A percentile compares a stretch with the other conserved stretches of the same genome.
phyloP scores from a whole-genome alignment of 345 rosid genomes.

The Acer saccharum region DNA sequence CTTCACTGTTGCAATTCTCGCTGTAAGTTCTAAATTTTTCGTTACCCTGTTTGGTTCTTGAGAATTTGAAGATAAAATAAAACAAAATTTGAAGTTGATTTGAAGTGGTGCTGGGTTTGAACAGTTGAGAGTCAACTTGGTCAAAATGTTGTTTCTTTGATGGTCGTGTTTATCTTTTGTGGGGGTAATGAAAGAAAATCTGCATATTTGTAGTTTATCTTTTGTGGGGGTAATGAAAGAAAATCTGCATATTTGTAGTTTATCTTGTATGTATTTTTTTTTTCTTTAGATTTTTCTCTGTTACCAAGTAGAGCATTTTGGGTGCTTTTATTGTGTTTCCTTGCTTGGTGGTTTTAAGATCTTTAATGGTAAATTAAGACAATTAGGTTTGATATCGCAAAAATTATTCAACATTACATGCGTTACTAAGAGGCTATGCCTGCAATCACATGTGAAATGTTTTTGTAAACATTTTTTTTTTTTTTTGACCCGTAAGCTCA shows the following conservation, averaged over 20 bases:
- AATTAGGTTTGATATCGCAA: background rate
- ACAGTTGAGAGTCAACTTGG: background rate
- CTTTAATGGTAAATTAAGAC: background rate
- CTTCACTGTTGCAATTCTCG: conserved; percentile 82
- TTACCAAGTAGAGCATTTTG: background rate
- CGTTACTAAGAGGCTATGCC: background rate
- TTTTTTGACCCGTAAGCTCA: background rate
- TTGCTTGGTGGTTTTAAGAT: background rate
- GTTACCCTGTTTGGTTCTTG: conserved; percentile 19
- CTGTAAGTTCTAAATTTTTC: conserved; percentile 48
- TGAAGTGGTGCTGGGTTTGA: background rate
- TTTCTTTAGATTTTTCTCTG: background rate
- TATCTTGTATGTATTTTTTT: background rate
- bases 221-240: background rate
- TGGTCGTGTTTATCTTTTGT: background rate
- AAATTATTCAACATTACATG: background rate
- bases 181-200: background rate
- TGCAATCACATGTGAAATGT: background rate
- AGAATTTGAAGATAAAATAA: conserved; percentile 2
- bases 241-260: background rate
- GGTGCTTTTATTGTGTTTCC: background rate
- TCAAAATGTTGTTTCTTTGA: conserved; percentile 1
- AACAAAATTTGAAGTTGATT: background rate
- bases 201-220: background rate
- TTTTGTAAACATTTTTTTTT: background rate